Percentiles rank a stretch among this genome's conserved stretches.
Conservation (phyloP, 2,329 filamentous ascomycete genomes). For the Achaetomium macrosporum region DNA sequence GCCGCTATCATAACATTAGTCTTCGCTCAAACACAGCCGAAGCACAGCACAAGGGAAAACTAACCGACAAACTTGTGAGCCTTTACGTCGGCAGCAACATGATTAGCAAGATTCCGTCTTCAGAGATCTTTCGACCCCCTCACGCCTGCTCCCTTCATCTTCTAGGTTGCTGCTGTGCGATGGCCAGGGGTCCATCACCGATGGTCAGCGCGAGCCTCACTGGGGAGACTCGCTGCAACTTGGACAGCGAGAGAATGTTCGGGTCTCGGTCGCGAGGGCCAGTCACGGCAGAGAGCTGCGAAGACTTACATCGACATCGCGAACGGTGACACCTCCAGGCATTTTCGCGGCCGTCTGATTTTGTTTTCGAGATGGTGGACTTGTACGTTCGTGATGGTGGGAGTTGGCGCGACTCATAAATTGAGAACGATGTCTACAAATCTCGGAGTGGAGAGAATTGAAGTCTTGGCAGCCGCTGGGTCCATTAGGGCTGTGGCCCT, state of each 20-base stretch:
- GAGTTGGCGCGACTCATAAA: conserved; percentile 3
- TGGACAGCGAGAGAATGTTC: conserved; percentile 21
- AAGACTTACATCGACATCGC: conserved; percentile 75
- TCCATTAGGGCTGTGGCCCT: conserved; percentile 19
- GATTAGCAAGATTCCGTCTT: conserved; percentile 69
- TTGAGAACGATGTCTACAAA: conserved; percentile 13
- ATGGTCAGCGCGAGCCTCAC: conserved; percentile 17
- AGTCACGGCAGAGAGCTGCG: conserved; percentile 27
- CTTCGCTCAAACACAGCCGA: conserved; percentile 35
- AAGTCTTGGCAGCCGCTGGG: conserved; percentile 14
- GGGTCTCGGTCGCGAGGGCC: conserved; percentile 26
- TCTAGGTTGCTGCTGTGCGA: conserved; percentile 25
- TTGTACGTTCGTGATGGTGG: conserved; percentile 21
- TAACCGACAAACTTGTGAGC: conserved; percentile 77
- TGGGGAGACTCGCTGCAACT: conserved; percentile 14
- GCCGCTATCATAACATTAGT: conserved; percentile 80
- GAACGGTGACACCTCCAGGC: conserved; percentile 73
- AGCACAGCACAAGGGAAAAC: background rate
- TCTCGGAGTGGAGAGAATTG: conserved; percentile 15
- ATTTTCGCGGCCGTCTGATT: conserved; percentile 50
- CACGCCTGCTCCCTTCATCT: conserved; percentile 56
- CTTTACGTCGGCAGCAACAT: conserved; percentile 42
- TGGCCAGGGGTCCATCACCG: conserved; percentile 19
- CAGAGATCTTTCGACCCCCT: conserved; percentile 68
- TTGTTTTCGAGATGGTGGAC: conserved; percentile 20